Evolutionary conservation across 768 basidiomycete genomes (phyloP), one percentile per base, ranked within the genome.

Genomic region (Fistulinella prunicolor): DNA sequence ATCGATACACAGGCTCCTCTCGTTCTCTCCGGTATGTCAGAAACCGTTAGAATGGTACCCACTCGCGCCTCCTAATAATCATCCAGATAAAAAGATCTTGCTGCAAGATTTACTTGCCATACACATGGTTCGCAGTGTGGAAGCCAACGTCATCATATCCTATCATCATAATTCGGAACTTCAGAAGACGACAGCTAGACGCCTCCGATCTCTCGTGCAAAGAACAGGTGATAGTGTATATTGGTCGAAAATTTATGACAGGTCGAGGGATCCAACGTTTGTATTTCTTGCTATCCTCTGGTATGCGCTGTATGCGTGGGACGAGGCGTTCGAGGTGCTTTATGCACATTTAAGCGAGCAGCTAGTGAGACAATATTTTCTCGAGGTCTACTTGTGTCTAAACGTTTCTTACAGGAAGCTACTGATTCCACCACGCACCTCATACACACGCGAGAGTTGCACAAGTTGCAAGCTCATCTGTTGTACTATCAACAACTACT

Each of bases 271-370:
- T 49, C 78, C 81, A 2, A 83, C 80, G 0, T 79, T 83, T 47
- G 56, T 81, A 19, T 67, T 83, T 32, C 59, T 83, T 17, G 69
- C 75, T 13, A 64, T 75, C 23, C 64, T 83, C 21, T 83, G 82
- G 82, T 80, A 81, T 54, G 73, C 78, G 0, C 54, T 82, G 6
- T 82, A 83, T 58, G 74, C 78, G 4, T 83, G 82, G 80, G 82
- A 83, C 46, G 80, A 83, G 58, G 70, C 77, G 1, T 69, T 82
- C 17, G 80, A 82, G 51, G 60, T 65, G 7, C 48, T 83, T 28
- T 79, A 79, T 56, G 71, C 28, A 28, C 28, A 28, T 28, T 28
- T 28, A 12, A 28, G 28, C 28, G 28, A 28, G 28, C 28, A 28
- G 28, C 28, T 28, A 6, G 28, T 28, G 12, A 28, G 28, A 28